phyloP scores from a whole-genome alignment of 78 protist genomes.

The Anaeramoeba flamelloides region DNA sequence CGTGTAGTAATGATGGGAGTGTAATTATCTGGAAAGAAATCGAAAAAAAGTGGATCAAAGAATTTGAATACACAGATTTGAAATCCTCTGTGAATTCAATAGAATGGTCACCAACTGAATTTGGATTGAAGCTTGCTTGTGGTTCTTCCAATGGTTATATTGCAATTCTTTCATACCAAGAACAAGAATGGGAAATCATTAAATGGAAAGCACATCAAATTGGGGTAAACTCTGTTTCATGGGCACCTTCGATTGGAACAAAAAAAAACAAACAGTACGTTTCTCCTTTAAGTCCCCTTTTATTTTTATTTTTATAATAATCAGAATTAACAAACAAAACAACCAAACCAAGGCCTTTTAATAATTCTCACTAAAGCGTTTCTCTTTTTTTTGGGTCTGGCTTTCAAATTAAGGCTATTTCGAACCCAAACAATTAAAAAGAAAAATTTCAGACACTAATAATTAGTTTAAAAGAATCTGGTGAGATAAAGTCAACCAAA shows the following conservation, averaged over 20 bases:
- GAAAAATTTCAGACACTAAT: too few relatives aligned
- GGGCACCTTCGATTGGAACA: not conserved
- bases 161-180: constrained; percentile 32
- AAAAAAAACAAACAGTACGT: too few relatives aligned
- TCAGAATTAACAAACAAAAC: too few relatives aligned
- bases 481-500: too few relatives aligned
- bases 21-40: constrained; percentile 67
- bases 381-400: too few relatives aligned
- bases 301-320: too few relatives aligned
- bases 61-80: not conserved
- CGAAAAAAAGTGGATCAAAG: not conserved
- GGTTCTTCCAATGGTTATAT: constrained; percentile 64
- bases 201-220: not conserved
- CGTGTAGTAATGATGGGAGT: constrained; percentile 58
- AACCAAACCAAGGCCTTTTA: too few relatives aligned
- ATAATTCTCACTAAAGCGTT: too few relatives aligned
- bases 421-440: too few relatives aligned
- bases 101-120: constrained; percentile 74
- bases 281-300: too few relatives aligned
- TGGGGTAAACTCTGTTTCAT: not conserved
- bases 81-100: constrained; percentile 53
- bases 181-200: not conserved
- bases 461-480: too few relatives aligned
- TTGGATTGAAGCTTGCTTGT: constrained; percentile 51
- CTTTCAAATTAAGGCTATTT: too few relatives aligned